Conservation (phyloP, 1,139 yeast species). For the Dujonia santamariae region DNA sequence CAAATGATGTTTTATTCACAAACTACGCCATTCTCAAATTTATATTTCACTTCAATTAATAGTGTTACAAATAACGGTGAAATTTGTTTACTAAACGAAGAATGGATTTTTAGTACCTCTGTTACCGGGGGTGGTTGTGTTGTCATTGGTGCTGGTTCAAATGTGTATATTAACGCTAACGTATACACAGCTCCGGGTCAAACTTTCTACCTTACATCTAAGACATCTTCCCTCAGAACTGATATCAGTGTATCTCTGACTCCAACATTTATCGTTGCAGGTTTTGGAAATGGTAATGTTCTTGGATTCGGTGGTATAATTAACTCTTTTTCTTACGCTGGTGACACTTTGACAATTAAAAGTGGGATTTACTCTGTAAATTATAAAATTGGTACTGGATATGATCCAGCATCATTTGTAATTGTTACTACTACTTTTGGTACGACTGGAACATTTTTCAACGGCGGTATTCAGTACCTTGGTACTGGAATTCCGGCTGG, state of each 20-base stretch:
- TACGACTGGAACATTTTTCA: too few species aligned
- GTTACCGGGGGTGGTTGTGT: constrained; percentile 21
- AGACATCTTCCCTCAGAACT: constrained; percentile 10
- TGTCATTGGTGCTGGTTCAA: constrained; percentile 15
- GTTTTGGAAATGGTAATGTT: constrained; percentile 2
- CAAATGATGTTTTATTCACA: constrained; percentile 12
- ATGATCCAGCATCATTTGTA: background rate
- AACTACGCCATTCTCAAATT: constrained; percentile 17
- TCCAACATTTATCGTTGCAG: constrained; percentile 1
- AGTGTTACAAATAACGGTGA: constrained; percentile 18
- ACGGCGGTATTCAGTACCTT: too few species aligned
- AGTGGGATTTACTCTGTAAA: constrained; percentile 2
- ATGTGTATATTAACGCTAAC: constrained; percentile 16
- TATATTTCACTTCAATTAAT: constrained; percentile 10
- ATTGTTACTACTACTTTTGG: constrained; percentile 5
- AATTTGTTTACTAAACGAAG: constrained; percentile 19
- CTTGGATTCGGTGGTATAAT: constrained; percentile 2
- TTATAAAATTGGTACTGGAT: constrained; percentile 4
- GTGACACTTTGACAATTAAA: constrained; percentile 3
- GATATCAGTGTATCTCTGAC: constrained; percentile 12
- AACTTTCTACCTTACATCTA: constrained; percentile 10
- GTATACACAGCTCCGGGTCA: too few species aligned
- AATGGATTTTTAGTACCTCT: constrained; percentile 16
- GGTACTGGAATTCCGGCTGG: too few species aligned
- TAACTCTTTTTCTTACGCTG: background rate